A percentile compares a stretch with the other conserved stretches of the same genome.
Conservation (phyloP, 2,329 filamentous ascomycete species). For the Pochonia chlamydosporia region DNA sequence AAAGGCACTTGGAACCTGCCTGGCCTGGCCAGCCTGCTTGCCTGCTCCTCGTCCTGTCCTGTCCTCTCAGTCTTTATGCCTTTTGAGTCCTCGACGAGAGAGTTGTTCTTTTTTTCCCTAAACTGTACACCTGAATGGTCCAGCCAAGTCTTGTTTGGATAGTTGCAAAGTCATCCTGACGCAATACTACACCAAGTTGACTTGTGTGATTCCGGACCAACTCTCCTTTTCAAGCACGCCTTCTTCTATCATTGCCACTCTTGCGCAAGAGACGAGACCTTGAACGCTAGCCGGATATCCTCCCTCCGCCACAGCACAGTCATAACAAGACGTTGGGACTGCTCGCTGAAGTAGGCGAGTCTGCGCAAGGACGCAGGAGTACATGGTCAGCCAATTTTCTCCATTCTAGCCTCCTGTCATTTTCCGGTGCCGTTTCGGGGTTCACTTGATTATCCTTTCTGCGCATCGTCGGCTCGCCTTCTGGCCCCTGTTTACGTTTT, state of each 20-base stretch:
- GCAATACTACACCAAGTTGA: too few species aligned
- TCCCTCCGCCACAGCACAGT: background rate
- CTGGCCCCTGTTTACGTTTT: too few species aligned
- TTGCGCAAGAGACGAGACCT: background rate
- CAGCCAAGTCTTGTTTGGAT: too few species aligned
- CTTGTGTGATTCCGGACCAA: too few species aligned
- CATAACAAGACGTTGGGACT: background rate
- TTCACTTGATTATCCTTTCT: too few species aligned
- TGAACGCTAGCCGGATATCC: background rate
- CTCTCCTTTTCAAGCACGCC: too few species aligned
- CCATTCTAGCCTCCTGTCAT: background rate
- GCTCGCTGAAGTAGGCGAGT: background rate
- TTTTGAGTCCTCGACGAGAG: background rate
- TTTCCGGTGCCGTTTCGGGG: too few species aligned
- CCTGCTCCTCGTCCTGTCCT: background rate
- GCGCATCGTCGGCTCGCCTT: background rate
- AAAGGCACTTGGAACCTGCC: slow-evolving; percentile 7
- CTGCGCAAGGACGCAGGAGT: slow-evolving; percentile 7
- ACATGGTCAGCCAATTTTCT: slow-evolving; percentile 24
- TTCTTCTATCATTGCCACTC: too few species aligned
- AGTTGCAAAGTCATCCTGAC: too few species aligned
- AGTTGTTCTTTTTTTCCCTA: too few species aligned
- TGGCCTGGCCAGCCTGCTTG: background rate
- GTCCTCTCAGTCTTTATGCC: slow-evolving; percentile 2
- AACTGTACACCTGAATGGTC: too few species aligned